These are phyloP conservation scores for Termitomyces sp. DNA, from an alignment of 768 basidiomycete species.

Conservation along the genomic window DNA sequence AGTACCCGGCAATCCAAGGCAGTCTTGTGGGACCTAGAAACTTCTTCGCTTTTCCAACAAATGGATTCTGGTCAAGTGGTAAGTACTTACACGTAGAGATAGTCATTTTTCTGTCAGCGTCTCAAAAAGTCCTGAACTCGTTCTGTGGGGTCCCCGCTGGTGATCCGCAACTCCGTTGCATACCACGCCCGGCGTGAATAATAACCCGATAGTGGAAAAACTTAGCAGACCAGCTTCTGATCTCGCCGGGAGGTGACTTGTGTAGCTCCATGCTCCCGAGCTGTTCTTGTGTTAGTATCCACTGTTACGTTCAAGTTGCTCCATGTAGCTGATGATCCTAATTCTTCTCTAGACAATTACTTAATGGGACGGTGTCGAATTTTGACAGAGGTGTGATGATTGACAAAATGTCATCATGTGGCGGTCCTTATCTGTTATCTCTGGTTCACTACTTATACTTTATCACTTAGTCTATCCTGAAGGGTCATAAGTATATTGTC, in stretches of 20 bases:
- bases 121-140: too few species aligned
- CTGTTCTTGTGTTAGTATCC: background rate
- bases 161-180: background rate
- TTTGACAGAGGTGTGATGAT: background rate
- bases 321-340: too few species aligned
- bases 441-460: too few species aligned
- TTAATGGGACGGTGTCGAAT: background rate
- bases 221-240: background rate
- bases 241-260: background rate
- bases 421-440: background rate
- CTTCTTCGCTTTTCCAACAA: too few species aligned
- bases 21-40: too few species aligned
- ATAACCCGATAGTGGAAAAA: background rate
- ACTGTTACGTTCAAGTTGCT: too few species aligned
- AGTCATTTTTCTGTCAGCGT: too few species aligned
- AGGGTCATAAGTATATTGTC: background rate
- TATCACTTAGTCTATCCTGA: background rate
- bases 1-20: too few species aligned
- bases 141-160: too few species aligned
- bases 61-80: too few species aligned
- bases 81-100: too few species aligned
- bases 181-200: background rate
- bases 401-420: background rate
- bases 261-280: background rate
- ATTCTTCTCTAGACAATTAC: background rate